These are phyloP conservation scores for Triangularia verruculosa DNA, from an alignment of 2,329 filamentous ascomycete species.

Conservation along the genomic window DNA sequence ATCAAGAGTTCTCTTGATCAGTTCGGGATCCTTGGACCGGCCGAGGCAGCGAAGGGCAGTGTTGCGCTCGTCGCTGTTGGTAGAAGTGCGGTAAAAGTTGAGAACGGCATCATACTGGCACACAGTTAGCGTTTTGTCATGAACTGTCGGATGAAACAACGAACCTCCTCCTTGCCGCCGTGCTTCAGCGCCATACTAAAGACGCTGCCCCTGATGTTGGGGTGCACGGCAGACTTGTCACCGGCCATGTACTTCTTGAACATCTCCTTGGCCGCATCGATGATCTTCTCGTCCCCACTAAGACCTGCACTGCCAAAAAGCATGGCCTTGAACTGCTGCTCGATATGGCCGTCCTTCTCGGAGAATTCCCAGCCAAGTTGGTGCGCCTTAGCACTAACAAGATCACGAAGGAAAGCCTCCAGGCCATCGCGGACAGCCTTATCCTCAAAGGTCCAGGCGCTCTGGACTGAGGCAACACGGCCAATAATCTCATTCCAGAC, in stretches of 20 bases:
- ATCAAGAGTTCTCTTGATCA: constrained; percentile 77
- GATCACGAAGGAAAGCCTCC: constrained; percentile 76
- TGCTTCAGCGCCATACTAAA: constrained; percentile 81
- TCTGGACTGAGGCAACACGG: constrained; percentile 73
- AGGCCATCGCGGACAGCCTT: constrained; percentile 69
- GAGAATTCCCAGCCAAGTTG: constrained; percentile 85
- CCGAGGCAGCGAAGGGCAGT: constrained; percentile 82
- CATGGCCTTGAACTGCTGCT: constrained; percentile 92
- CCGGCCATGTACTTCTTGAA: constrained; percentile 80
- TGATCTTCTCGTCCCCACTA: constrained; percentile 73
- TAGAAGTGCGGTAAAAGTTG: constrained; percentile 70
- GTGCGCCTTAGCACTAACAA: constrained; percentile 77
- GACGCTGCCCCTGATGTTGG: constrained; percentile 84
- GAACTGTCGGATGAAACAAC: constrained; percentile 21
- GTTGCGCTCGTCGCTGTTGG: constrained; percentile 84
- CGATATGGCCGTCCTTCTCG: constrained; percentile 79
- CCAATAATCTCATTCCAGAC: constrained; percentile 92
- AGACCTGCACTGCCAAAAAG: constrained; percentile 83
- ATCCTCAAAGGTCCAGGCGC: constrained; percentile 87
- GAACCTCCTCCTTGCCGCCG: constrained; percentile 77
- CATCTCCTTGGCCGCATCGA: constrained; percentile 83
- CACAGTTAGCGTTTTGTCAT: constrained; percentile 22
- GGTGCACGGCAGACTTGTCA: constrained; percentile 79
- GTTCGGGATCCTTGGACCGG: constrained; percentile 69
- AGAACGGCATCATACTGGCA: constrained; percentile 72